These are phyloP conservation scores for Alternaria triticimaculans DNA, from an alignment of 2,329 filamentous ascomycete genomes.

Conservation along the genomic window DNA sequence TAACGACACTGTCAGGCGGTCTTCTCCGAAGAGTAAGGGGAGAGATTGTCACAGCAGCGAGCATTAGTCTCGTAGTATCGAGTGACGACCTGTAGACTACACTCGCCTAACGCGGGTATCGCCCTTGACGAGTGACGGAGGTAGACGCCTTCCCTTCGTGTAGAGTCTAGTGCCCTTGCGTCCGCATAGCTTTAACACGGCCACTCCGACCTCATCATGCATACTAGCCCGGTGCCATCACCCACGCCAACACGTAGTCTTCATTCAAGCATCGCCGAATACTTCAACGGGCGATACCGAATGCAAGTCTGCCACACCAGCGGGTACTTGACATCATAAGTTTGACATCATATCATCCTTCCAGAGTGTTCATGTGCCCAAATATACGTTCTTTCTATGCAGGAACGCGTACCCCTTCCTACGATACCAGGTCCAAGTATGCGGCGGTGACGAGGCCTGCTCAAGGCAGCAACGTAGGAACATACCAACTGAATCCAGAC, in stretches of 20 bases:
- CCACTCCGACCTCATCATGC: background rate
- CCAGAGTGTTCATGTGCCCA: background rate
- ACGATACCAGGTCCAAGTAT: background rate
- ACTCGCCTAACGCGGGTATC: background rate
- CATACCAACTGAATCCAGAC: background rate
- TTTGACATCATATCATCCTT: background rate
- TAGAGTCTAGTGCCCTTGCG: background rate
- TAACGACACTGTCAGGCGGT: background rate
- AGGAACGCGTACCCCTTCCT: slow-evolving; percentile 3
- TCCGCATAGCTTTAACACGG: background rate
- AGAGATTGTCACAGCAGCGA: background rate
- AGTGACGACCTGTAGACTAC: background rate
- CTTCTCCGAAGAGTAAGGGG: background rate
- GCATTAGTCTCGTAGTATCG: background rate
- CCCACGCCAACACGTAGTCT: background rate
- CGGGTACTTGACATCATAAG: background rate
- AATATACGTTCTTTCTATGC: background rate
- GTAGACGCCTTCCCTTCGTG: background rate
- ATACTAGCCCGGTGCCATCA: background rate
- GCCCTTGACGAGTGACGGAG: background rate
- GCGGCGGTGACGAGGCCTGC: background rate
- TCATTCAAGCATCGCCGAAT: background rate
- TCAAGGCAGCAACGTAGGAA: background rate
- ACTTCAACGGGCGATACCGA: background rate
- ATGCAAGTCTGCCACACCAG: background rate